These are phyloP conservation scores for Cladosporium sp. DNA, from an alignment of 2,329 filamentous ascomycete species.

Conservation along the genomic window DNA sequence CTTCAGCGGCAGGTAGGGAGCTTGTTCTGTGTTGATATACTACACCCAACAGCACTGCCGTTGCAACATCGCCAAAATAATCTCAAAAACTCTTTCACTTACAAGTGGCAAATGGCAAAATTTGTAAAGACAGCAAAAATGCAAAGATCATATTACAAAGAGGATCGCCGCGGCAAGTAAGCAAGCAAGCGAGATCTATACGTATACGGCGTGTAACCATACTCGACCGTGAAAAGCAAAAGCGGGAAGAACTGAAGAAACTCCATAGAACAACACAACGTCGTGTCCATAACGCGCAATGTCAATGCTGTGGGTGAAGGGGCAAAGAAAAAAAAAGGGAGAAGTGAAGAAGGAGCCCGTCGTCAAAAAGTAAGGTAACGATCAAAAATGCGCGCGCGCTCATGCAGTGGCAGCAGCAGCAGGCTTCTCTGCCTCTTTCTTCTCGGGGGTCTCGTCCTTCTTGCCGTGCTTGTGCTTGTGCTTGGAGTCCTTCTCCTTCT, in stretches of 20 bases:
- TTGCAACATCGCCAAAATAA: too few relatives aligned
- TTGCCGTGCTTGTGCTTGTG: conserved; percentile 59
- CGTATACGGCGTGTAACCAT: conserved; percentile 5
- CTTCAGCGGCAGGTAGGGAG: too few relatives aligned
- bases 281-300: neutral
- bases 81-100: too few relatives aligned
- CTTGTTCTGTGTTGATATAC: too few relatives aligned
- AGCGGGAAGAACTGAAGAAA: too few relatives aligned
- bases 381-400: neutral
- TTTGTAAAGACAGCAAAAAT: too few relatives aligned
- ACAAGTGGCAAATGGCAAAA: too few relatives aligned
- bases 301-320: too few relatives aligned
- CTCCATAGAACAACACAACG: neutral
- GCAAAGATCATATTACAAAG: conserved; percentile 9
- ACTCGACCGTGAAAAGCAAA: neutral
- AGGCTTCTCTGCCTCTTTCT: conserved; percentile 8
- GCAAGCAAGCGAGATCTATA: conserved; percentile 11
- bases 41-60: too few relatives aligned
- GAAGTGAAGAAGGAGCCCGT: too few relatives aligned
- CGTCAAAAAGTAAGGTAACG: neutral
- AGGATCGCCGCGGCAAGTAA: too few relatives aligned
- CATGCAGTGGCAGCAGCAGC: conserved; percentile 5
- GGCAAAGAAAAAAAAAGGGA: neutral
- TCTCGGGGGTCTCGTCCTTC: conserved; percentile 19
- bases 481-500: conserved; percentile 80